A percentile compares a stretch with the other conserved stretches of the same genome.
These are phyloP conservation scores for Colletotrichum karsti DNA, from an alignment of 2,329 filamentous ascomycete genomes.

Conservation along the genomic window DNA sequence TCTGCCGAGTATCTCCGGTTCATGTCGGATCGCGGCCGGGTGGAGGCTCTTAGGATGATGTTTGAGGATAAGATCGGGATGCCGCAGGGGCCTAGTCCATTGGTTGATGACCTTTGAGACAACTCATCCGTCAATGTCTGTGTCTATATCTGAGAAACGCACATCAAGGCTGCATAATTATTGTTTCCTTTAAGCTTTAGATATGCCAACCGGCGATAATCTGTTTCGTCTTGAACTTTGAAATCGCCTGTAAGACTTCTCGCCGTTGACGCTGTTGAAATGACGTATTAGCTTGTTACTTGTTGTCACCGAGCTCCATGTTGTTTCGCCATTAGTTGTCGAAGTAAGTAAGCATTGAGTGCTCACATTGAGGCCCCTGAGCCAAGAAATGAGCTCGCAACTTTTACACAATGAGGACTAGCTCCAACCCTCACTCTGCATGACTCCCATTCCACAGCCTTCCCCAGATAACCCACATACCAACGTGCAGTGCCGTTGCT, in stretches of 20 bases:
- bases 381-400: not conserved
- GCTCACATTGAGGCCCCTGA: not conserved
- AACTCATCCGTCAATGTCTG: not conserved
- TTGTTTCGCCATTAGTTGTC: no score
- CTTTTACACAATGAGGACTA: not conserved
- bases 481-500: not conserved
- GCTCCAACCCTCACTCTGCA: not conserved
- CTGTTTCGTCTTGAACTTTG: no score
- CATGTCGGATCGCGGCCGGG: conserved; percentile 48
- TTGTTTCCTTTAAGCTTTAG: no score
- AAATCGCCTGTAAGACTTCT: no score
- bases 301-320: no score
- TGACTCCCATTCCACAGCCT: not conserved
- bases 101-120: conserved; percentile 34
- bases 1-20: conserved; percentile 45
- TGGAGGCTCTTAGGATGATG: conserved; percentile 50
- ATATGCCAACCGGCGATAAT: no score
- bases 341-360: no score
- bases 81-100: conserved; percentile 49
- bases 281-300: no score
- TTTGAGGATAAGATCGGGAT: conserved; percentile 51
- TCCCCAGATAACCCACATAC: conserved; percentile 4
- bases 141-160: no score
- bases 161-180: no score
- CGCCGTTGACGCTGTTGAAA: no score